Evolutionary conservation across 345 rosid genomes (phyloP), one percentile per base, ranked within the genome.

Genomic region (Microthlaspi erraticum): DNA sequence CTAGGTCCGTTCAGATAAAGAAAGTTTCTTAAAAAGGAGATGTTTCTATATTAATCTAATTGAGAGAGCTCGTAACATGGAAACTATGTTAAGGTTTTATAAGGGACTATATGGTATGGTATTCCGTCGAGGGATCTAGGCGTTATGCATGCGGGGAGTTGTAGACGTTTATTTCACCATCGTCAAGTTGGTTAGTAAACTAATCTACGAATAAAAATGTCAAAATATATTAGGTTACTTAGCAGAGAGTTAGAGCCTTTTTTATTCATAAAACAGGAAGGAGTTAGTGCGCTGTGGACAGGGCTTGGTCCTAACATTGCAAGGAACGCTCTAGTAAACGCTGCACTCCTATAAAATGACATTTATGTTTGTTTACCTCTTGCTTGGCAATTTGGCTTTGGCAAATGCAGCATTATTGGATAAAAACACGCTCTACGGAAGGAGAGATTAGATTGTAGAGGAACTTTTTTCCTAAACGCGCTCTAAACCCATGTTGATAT

Each of bases 281-380:
- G 98, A 74, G 44, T 91, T 45, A 71, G 80, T 34, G 99, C 96
- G 39, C 77, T 91, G 16, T 94, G 99, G 99, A 91, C 96, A 3
- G 97, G 98, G 36, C 88, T 93, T 72, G 99, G 99, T 17, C 97
- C 99, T 38, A 94, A 94, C 55, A 83, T 94, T 62, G 97, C 96
- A 56, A 73, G 99, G 66, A 94, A 91, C 76, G 96, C 96, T 71
- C 84, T 89, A 60, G 81, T 94, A 70, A 94, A 94, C 83, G 99
- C 99, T 71, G 99, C 97, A 43, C 72, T 32, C 20, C 5, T 31
- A 32, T 68, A 76, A 56, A 33, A 14, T 70, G 66, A 69, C 70
- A 48, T 31, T 55, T 43, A 46, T 36, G 17, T 69, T 62, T 23
- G 26, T 23, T 23, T 23, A 53, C 32, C 54, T 75, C 32, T 69